Evolutionary conservation across 208 protist species (phyloP).

Genomic region (Acanthamoeba royreba): DNA sequence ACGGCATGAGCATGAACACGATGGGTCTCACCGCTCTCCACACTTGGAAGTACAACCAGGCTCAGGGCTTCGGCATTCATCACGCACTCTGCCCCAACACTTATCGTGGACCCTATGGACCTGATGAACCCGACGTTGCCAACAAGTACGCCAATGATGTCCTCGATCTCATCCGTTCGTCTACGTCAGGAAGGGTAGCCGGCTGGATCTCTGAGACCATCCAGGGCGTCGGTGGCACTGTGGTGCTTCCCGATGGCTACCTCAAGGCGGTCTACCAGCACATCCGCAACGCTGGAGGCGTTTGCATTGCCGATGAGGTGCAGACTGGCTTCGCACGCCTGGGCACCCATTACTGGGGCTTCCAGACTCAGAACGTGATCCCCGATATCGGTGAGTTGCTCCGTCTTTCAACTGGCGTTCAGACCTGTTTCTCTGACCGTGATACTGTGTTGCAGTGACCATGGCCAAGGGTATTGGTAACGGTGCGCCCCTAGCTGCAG

Average conservation of each 20-base stretch:
- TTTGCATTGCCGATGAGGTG: slow-evolving; percentile 84
- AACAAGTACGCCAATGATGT: slow-evolving; percentile 61
- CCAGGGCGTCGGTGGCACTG: slow-evolving; percentile 68
- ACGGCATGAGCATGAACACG: slow-evolving; percentile 70
- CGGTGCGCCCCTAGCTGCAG: slow-evolving; percentile 80
- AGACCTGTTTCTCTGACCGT: not conserved
- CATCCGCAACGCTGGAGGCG: slow-evolving; percentile 70
- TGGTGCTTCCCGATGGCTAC: slow-evolving; percentile 75
- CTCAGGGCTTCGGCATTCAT: slow-evolving; percentile 55
- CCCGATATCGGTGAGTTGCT: slow-evolving; percentile 51
- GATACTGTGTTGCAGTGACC: slow-evolving; percentile 56
- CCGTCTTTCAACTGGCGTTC: not conserved
- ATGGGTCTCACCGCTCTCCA: slow-evolving; percentile 60
- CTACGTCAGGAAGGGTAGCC: slow-evolving; percentile 28
- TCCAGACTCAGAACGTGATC: slow-evolving; percentile 73
- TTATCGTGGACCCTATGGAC: slow-evolving; percentile 56
- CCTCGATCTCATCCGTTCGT: slow-evolving; percentile 48
- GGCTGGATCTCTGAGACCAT: slow-evolving; percentile 30
- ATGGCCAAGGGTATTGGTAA: slow-evolving; percentile 80
- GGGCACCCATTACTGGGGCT: slow-evolving; percentile 79
- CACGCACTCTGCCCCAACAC: slow-evolving; percentile 52
- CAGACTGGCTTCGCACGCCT: slow-evolving; percentile 81
- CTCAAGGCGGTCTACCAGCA: slow-evolving; percentile 63
- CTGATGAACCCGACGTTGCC: slow-evolving; percentile 47
- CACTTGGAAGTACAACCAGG: slow-evolving; percentile 68